Base-by-base conservation (phyloP, 1,139 yeast genomes). In the Saccharomyces hybrid region DNA sequence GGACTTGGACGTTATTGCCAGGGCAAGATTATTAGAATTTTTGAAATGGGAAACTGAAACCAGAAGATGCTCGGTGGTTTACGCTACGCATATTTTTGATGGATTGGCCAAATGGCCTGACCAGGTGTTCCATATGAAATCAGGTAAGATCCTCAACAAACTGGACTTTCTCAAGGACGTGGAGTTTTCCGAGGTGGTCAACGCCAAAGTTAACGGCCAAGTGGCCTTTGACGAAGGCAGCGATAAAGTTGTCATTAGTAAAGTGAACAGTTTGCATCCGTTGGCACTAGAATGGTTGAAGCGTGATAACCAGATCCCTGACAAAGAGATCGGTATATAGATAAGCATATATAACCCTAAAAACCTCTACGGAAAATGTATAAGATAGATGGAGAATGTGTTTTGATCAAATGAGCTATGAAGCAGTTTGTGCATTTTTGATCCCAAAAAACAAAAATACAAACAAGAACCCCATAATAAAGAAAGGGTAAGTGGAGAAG, bases 61-160 rank as follows among this genome's bases (percentile, higher is more conserved):
- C 0, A 76, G 98, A 56, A 72, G 78, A 24, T 85, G 95, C 58
- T 79, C 88, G 51, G 85, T 85, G 59, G 79, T 93, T 5, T 93
- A 93, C 69, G 99, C 99, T 1, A 93, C 99, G 0, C 99, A 93
- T 67, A 93, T 93, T 52, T 93, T 93, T 69, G 99, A 93, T 66
- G 99, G 99, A 0, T 78, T 93, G 58, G 89, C 88, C 16, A 73
- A 75, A 50, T 93, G 98, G 97, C 95, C 97, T 49, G 88, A 95
- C 52, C 77, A 85, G 53, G 76, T 93, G 11, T 77, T 86, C n/a
- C 98, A 93, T 70, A 75, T 93, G 64, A 82, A 81, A 62, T 79
- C 82, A 53, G 98, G 98, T 48, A 73, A 61, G 67, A 78, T 75
- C 53, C 62, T 67, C 51, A 72, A 64, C 55, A 62, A 57, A 50